Evolutionary conservation across 1,139 yeast species (phyloP), one percentile per base, ranked within the genome.

Genomic region (Wickerhamomyces sp.): DNA sequence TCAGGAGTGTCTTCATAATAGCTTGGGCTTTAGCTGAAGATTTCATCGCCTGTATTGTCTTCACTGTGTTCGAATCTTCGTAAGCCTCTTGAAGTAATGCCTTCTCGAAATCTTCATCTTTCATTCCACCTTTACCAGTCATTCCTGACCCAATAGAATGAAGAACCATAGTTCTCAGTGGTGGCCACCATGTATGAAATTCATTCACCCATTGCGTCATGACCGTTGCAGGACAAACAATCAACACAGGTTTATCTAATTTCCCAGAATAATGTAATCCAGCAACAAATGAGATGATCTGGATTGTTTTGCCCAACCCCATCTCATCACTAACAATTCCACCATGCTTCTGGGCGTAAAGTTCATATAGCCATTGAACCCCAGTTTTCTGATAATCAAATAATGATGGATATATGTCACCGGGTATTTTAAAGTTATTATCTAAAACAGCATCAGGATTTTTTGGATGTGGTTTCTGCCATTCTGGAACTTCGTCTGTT

Each of bases 171-270:
- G 93, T 81, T 48, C 99, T 67, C 30, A 94, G 72, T 0, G 97
- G 91, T 2, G 99, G 98, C 98, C 98, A 93, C 99, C 99, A 93
- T 42, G 84, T 76, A 58, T 93, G 99, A 46, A 93, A 81, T 63
- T 93, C 99, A 52, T 84, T 85, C 7, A 91, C 95, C 99, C 99
- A 93, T 61, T 93, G 99, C 51, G 81, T 85, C 75, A 93, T 71
- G 0, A 93, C 97, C 0, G 99, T 93, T 0, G 99, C 98, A 0
- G 99, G 99, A 48, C 96, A 95, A 0, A 93, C 97, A 37, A 93
- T 76, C 34, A 93, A 62, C 0, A 86, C 84, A 0, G 99, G 99
- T 40, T 84, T 85, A 26, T 78, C 75, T 6, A 93, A 66, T 44
- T 78, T 68, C 0, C 84, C 83, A 15, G 95, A 86, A 61, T 90